A percentile compares a stretch with the other conserved stretches of the same genome.
Evolutionary conservation across 305 asterid genomes (phyloP).

Genomic region (Fraxinus angustifolia): DNA sequence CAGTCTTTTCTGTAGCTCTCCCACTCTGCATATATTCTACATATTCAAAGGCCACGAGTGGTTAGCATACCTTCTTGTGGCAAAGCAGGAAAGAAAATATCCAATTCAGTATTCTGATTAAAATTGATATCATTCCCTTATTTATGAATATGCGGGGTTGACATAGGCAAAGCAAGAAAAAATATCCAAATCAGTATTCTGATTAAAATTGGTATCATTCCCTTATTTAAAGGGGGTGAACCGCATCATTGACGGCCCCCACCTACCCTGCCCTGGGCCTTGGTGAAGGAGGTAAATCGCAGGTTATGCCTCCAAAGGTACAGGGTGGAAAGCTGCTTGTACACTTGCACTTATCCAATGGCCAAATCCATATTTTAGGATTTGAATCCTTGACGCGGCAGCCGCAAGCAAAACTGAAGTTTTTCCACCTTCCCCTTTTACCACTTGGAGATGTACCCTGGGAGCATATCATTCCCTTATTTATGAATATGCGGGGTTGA

Average conservation of each 20-base stretch:
- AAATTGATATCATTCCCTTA: not conserved
- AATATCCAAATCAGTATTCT: not conserved
- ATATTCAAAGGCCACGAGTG: not conserved
- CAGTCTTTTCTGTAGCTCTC: conserved; percentile 92
- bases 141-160: not conserved
- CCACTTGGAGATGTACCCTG: too few relatives aligned
- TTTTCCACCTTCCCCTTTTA: too few relatives aligned
- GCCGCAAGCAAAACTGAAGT: too few relatives aligned
- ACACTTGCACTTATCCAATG: too few relatives aligned
- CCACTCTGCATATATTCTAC: conserved; percentile 97
- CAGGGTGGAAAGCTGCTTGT: too few relatives aligned
- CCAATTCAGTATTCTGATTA: not conserved
- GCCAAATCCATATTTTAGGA: too few relatives aligned
- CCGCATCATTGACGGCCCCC: too few relatives aligned
- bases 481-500: not conserved
- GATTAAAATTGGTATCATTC: not conserved
- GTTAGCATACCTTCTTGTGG: not conserved
- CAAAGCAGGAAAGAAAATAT: not conserved
- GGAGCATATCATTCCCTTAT: not conserved
- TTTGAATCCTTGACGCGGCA: too few relatives aligned
- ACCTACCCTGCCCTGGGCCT: too few relatives aligned
- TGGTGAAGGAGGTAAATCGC: too few relatives aligned
- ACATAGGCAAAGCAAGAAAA: not conserved
- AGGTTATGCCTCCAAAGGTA: too few relatives aligned
- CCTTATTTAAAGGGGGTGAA: not conserved